A percentile compares a stretch with the other conserved stretches of the same genome.
Evolutionary conservation across 495 filamentous ascomycete genomes (phyloP).

Genomic region (Neurospora sublineolata): DNA sequence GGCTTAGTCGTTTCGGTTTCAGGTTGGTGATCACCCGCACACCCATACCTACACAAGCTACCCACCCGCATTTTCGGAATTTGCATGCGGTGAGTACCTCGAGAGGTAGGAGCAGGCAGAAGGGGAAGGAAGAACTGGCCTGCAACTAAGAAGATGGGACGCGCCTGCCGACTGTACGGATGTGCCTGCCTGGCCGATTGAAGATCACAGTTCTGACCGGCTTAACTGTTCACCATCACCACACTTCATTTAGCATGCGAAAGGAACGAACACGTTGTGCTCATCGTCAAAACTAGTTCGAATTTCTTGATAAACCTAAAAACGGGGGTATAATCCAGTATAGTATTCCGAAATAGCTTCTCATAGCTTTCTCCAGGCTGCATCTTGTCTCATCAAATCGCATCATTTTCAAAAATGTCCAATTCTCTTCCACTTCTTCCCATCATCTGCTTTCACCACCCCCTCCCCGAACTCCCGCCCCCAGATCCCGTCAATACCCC

Average conservation of each 20-base stretch:
- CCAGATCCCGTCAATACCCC: slow-evolving; percentile 1
- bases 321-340: not conserved
- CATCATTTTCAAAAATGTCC: not conserved
- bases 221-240: no score
- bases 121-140: not conserved
- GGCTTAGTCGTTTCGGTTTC: not conserved
- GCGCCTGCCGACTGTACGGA: not conserved
- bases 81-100: not conserved
- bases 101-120: not conserved
- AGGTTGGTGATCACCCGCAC: not conserved
- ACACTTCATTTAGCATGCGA: no score
- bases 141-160: not conserved
- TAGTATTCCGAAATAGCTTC: not conserved
- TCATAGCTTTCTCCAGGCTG: not conserved
- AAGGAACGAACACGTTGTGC: no score
- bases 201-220: no score
- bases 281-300: not conserved
- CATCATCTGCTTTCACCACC: not conserved
- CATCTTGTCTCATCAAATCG: not conserved
- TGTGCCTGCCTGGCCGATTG: not conserved
- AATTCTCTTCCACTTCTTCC: not conserved
- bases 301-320: not conserved
- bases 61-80: not conserved
- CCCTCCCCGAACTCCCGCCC: no score
- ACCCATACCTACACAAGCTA: not conserved